Evolutionary conservation across 352 stramenopile species (phyloP).

Genomic region (Globisporangium cystogenes): DNA sequence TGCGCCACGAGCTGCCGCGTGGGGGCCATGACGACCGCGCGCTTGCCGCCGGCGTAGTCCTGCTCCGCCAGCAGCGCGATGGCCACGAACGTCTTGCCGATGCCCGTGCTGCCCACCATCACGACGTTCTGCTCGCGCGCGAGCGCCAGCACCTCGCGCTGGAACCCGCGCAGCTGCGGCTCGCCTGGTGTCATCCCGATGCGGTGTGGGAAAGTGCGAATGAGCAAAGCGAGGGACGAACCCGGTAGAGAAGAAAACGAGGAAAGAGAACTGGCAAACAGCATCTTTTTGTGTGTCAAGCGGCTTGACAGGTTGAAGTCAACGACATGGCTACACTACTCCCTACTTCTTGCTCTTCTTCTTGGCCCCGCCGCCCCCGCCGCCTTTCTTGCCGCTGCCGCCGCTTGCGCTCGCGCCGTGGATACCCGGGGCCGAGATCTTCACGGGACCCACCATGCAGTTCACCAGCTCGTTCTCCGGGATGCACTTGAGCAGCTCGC

Average conservation of each 20-base stretch:
- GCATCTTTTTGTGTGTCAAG: no score
- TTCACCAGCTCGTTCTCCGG: constrained; percentile 86
- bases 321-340: no score
- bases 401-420: constrained; percentile 26
- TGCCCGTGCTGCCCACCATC: constrained; percentile 79
- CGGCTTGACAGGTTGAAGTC: no score
- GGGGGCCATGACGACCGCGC: constrained; percentile 78
- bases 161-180: constrained; percentile 51
- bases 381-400: constrained; percentile 37
- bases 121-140: constrained; percentile 74
- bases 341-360: constrained; percentile 27
- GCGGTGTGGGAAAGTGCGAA: no score
- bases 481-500: constrained; percentile 87
- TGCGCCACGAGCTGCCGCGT: constrained; percentile 80
- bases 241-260: no score
- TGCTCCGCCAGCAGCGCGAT: constrained; percentile 72
- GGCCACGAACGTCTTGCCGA: constrained; percentile 82
- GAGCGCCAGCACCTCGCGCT: constrained; percentile 60
- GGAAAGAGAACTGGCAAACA: no score
- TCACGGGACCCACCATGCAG: constrained; percentile 89
- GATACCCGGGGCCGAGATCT: constrained; percentile 77
- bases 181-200: no score
- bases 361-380: constrained; percentile 9
- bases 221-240: no score
- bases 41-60: constrained; percentile 56